These are phyloP conservation scores for Tricholoma furcatifolium DNA, from an alignment of 768 basidiomycete species.

Conservation along the genomic window DNA sequence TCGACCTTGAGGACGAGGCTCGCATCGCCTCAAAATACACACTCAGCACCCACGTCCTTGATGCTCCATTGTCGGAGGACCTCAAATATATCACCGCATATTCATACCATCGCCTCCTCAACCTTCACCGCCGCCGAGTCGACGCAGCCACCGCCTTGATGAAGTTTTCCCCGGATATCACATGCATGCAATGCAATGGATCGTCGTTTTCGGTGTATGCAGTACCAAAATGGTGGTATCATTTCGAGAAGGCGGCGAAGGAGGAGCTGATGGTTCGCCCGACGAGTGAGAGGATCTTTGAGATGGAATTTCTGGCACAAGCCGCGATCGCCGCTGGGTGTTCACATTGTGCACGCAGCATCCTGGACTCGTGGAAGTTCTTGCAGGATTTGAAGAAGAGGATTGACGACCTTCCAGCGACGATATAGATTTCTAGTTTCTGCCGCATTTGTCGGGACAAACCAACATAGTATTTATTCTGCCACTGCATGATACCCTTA, in stretches of 20 bases:
- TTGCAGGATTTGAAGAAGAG: conserved; percentile 50
- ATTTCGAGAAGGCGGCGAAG: conserved; percentile 54
- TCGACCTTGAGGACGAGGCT: conserved; percentile 63
- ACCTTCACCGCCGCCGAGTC: conserved; percentile 55
- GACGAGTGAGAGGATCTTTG: conserved; percentile 59
- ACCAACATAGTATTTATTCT: not conserved
- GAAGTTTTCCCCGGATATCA: conserved; percentile 44
- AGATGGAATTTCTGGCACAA: conserved; percentile 54
- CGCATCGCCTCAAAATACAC: conserved; percentile 59
- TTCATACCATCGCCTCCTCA: conserved; percentile 63
- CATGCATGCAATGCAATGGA: conserved; percentile 71
- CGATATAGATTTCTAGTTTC: conserved; percentile 20
- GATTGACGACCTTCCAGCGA: conserved; percentile 50
- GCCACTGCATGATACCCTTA: not conserved
- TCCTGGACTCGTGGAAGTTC: conserved; percentile 60
- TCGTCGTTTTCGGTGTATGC: conserved; percentile 39
- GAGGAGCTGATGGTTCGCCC: conserved; percentile 58
- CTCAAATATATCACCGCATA: conserved; percentile 66
- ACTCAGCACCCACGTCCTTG: conserved; percentile 50
- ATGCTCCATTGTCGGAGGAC: conserved; percentile 59
- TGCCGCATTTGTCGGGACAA: not conserved
- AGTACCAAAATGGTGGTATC: conserved; percentile 69
- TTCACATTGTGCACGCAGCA: conserved; percentile 62
- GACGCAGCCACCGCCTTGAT: conserved; percentile 48
- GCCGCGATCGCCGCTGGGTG: conserved; percentile 53